phyloP scores from a whole-genome alignment of 106 monocot species.

The Acorus calamus region DNA sequence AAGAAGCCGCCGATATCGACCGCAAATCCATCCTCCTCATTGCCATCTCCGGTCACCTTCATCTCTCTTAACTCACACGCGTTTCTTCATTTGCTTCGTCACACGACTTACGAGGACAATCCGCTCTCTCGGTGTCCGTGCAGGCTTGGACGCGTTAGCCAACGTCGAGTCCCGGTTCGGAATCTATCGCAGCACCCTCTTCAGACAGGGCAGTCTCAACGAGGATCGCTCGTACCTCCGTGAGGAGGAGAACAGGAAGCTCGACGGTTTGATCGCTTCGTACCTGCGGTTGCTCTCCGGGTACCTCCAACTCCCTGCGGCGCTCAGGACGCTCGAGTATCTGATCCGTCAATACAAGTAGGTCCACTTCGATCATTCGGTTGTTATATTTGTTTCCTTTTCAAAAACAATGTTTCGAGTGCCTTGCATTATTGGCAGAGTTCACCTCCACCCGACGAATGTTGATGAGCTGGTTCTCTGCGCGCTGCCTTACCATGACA shows the following conservation, averaged over 20 bases:
- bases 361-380: neutral
- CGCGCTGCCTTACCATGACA: constrained; percentile 80
- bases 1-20: constrained; percentile 87
- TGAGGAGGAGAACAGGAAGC: constrained; percentile 57
- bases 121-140: neutral
- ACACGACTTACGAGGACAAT: no score
- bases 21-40: constrained; percentile 58
- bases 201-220: constrained; percentile 60
- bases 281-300: constrained; percentile 72
- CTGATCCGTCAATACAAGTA: constrained; percentile 86
- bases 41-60: constrained; percentile 59
- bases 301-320: constrained; percentile 41
- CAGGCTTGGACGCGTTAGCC: constrained; percentile 64
- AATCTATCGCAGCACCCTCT: constrained; percentile 55
- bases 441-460: constrained; percentile 11
- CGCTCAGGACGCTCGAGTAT: constrained; percentile 79
- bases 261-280: constrained; percentile 52
- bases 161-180: constrained; percentile 40
- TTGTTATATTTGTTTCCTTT: neutral
- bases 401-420: neutral
- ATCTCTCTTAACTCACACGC: neutral
- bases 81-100: neutral
- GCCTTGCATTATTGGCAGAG: neutral
- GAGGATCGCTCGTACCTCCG: constrained; percentile 64
- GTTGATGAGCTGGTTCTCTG: constrained; percentile 67